Base-by-base conservation (phyloP, 1,284 basidiomycete genomes). In the Pseudozyma sp. region DNA sequence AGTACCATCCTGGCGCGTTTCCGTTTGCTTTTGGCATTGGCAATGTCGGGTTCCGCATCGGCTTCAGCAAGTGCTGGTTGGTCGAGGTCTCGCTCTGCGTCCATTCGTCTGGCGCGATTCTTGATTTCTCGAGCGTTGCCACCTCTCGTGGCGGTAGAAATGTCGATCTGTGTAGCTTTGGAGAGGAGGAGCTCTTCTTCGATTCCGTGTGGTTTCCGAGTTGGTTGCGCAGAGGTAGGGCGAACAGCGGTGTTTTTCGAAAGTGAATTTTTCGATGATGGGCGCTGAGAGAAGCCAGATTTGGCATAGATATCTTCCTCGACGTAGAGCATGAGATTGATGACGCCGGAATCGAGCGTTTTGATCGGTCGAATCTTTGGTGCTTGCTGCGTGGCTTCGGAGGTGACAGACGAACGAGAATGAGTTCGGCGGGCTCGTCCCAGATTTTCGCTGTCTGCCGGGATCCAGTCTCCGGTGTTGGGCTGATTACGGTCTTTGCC, bases 321-420 rank as follows among this genome's bases (percentile, higher is more conserved):
- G 64, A 73, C 57, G 19, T 70, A 73, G n/a, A 73, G 70, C 70
- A 77, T 70, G 36, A 77, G 54, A 21, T 73, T 77, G 59, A 73
- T 73, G 1, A 77, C 70, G 50, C 70, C 70, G 0, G 69, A 70
- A 34, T 73, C 70, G 49, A 77, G 74, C 3, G 69, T 66, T 55
- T 76, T 77, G 66, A 73, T 77, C 1, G 66, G 74, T 14, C 69
- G 65, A 39, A 73, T 70, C 19, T 60, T 75, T 13, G 67, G 72
- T 19, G 51, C 49, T 18, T 45, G 39, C 5, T 40, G 52, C 9
- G 40, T 5, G 35, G 10, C 16, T 45, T 21, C 16, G 14, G 34
- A 31, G 8, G 35, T 49, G 10, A 31, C 45, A 35, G 14, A 36
- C 11, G 25, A 16, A 9, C 14, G 43, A 14, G 19, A 36, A 8